Evolutionary conservation across 176 grass and related monocot genomes (phyloP), one percentile per base, ranked within the genome.

Genomic region (Aegilops speltoides): DNA sequence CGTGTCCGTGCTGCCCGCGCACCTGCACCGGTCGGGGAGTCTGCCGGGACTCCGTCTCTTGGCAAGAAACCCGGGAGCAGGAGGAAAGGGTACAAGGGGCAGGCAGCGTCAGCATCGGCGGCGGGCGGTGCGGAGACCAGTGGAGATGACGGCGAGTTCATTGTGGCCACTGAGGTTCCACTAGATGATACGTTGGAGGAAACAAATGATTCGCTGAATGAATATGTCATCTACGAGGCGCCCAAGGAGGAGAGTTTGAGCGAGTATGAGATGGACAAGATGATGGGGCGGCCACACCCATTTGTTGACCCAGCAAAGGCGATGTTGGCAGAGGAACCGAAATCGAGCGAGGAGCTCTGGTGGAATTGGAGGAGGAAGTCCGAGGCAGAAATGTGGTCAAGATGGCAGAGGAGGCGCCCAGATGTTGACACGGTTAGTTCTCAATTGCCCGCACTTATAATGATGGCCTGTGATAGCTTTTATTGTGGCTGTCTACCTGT

Each of bases 291-390:
- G 67, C 97, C 97, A 1, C 97, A 98, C 68, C 88, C 92, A 0
- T 98, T 96, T 86, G 45, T 98, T 34, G 87, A 98, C 67, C 93
- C 92, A 1, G 92, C 86, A n/a, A 92, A 80, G 56, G 88, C 84
- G 7, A 94, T 90, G 86, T 78, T 81, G 13, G 12, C 92, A 82
- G 97, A 89, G 82, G 79, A 94, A 61, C 87, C 85, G 32, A 91
- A 88, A 77, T 73, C 91, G 37, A 98, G 88, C 41, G 94, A 98
- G 83, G 97, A 98, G 87, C 78, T 98, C 64, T 98, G 97, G 97
- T 98, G 97, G 97, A 92, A 98, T 81, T 98, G 97, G 93, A 91
- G 94, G 84, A 95, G 91, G 85, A 91, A 84, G 77, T 81, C 88
- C 29, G 92, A 98, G 72, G 70, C 91, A 23, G 89, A 91, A 83